Evolutionary conservation across 352 stramenopile genomes (phyloP), one percentile per base, ranked within the genome.

Genomic region (Phytopythium cucurbitacearum): DNA sequence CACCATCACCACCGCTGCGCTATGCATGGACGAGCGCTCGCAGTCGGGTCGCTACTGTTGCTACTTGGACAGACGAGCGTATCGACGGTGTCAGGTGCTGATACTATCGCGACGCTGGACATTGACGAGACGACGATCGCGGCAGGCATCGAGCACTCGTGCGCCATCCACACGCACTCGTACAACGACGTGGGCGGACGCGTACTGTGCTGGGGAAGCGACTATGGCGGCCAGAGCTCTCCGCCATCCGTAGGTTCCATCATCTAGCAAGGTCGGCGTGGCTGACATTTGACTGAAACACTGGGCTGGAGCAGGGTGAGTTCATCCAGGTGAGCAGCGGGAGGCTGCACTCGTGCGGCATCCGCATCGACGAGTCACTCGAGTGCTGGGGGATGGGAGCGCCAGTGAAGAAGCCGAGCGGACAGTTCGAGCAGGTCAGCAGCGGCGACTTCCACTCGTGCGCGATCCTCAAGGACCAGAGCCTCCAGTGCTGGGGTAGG

Each of bases 291-390:
- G 10, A 48, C 33, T 51, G 44, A 7, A 13, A 53, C n/a, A 5
- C 0, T 54, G 38, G n/a, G 32, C 48, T 12, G 1, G 21, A 11
- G 12, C 41, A 80, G 67, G 73, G 68, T 4, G 62, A 86, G 33
- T 94, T 92, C 57, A 84, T 95, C 40, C 85, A 95, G 64, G 71
- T 95, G 50, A 90, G 76, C 51, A 72, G 60, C 2, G 85, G 85
- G 0, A 67, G 81, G 3, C 71, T 93, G 54, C 85, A 95, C 53
- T 85, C 71, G 8, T 94, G 85, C 43, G 85, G 78, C 15, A 65
- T 94, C 33, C 77, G 64, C 12, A 71, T 90, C 16, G 83, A 92
- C 44, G 83, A 94, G 68, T 87, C 76, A 6, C 51, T 94, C 39
- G 64, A 78, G 51, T 95, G 85, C 57, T 95, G 85, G 85, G 85